Conservation (phyloP, 805 yeast species). For the Tanozyma kutaoensis region DNA sequence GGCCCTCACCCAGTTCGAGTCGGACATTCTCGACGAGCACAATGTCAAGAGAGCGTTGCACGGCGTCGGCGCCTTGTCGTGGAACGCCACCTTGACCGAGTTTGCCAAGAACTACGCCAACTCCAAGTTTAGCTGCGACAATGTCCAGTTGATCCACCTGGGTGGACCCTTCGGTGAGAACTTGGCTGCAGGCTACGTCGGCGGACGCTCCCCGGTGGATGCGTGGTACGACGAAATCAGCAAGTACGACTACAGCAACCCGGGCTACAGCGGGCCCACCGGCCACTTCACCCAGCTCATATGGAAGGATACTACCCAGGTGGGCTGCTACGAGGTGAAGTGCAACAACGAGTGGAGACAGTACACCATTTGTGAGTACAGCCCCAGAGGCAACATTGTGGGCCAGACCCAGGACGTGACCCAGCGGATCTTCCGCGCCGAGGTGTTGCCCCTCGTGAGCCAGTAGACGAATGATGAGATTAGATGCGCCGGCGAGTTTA, state of each 20-base stretch:
- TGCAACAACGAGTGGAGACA: conserved; percentile 39
- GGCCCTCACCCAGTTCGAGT: conserved; percentile 8
- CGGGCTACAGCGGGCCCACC: conserved; percentile 38
- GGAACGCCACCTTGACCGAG: conserved; percentile 20
- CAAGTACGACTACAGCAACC: conserved; percentile 37
- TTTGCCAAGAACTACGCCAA: conserved; percentile 31
- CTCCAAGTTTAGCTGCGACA: conserved; percentile 22
- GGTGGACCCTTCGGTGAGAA: conserved; percentile 65
- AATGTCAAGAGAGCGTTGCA: conserved; percentile 23
- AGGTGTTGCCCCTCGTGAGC: conserved; percentile 22
- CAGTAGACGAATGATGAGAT: background rate
- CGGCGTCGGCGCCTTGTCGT: conserved; percentile 14
- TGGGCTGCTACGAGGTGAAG: conserved; percentile 53
- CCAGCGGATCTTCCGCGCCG: conserved; percentile 22
- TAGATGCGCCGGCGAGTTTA: background rate
- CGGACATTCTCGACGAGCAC: conserved; percentile 20
- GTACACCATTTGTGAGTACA: conserved; percentile 61
- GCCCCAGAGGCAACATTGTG: conserved; percentile 36
- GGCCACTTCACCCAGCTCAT: conserved; percentile 75
- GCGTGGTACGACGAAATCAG: conserved; percentile 65
- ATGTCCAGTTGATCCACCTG: conserved; percentile 52
- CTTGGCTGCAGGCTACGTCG: conserved; percentile 55
- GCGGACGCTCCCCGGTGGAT: conserved; percentile 44
- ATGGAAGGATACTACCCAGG: conserved; percentile 46
- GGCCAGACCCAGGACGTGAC: conserved; percentile 18